A percentile compares a stretch with the other conserved stretches of the same genome.
Evolutionary conservation across 768 basidiomycete species (phyloP).

Genomic region (Mycena chlorophos): DNA sequence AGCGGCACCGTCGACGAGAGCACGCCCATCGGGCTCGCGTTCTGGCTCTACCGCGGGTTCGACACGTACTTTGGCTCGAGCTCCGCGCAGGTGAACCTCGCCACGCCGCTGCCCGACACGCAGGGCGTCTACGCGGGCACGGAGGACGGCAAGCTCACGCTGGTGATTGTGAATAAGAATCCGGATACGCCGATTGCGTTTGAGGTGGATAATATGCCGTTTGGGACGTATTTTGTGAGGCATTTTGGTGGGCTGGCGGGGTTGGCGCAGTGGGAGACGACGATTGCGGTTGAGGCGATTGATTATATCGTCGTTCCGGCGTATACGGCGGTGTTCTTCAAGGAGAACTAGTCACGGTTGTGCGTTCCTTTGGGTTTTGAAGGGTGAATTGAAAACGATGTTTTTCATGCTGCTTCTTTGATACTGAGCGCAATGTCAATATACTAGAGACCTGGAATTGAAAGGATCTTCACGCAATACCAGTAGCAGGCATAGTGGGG

Average conservation of each 20-base stretch:
- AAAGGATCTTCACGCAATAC: no score
- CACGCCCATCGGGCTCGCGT: constrained; percentile 53
- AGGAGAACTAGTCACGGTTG: no score
- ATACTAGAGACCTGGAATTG: no score
- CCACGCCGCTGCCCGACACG: constrained; percentile 39
- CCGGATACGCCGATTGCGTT: constrained; percentile 40
- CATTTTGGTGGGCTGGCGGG: constrained; percentile 58
- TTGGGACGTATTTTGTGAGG: constrained; percentile 52
- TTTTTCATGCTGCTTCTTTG: no score
- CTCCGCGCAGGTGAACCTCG: constrained; percentile 47
- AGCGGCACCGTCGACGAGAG: constrained; percentile 45
- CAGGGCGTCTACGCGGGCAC: constrained; percentile 50
- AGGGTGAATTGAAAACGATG: no score
- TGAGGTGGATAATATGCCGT: constrained; percentile 44
- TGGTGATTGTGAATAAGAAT: constrained; percentile 57
- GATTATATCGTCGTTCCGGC: constrained; percentile 2
- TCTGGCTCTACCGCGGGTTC: constrained; percentile 58
- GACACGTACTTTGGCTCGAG: constrained; percentile 47
- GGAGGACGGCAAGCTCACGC: constrained; percentile 38
- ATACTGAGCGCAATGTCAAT: no score
- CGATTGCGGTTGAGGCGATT: background rate
- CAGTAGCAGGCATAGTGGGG: no score
- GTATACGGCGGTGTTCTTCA: constrained; percentile 4
- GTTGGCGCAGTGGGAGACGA: constrained; percentile 51
- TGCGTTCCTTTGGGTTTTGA: no score